Percentiles rank a stretch among this genome's conserved stretches.
phyloP scores from a whole-genome alignment of 345 rosid genomes.

The Populus pruinosa region DNA sequence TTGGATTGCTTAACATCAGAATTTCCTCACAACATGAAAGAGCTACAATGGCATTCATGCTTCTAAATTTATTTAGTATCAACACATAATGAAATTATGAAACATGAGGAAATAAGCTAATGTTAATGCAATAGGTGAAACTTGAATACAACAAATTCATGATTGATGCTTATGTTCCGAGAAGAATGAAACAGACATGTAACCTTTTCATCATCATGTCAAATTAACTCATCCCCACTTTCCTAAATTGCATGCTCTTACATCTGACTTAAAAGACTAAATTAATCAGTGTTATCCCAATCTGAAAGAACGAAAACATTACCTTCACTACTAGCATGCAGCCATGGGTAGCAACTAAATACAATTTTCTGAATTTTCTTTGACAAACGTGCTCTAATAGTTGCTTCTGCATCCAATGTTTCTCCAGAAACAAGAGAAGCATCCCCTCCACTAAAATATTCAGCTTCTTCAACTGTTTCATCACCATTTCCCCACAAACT shows the following conservation, averaged over 20 bases:
- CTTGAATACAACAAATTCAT: not conserved
- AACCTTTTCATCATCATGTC: not conserved
- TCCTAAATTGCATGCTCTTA: not conserved
- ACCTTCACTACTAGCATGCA: constrained; percentile 97
- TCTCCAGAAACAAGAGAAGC: constrained; percentile 46
- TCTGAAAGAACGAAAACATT: constrained; percentile 12
- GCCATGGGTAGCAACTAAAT: constrained; percentile 81
- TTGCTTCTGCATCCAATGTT: constrained; percentile 39
- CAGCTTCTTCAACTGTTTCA: constrained; percentile 54
- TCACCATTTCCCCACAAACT: constrained; percentile 92
- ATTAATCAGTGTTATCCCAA: constrained; percentile 1
- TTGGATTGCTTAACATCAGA: not conserved
- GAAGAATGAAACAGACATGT: not conserved
- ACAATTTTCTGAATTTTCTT: constrained; percentile 68
- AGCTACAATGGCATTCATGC: not conserved
- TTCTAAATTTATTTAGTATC: not conserved
- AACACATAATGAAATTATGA: not conserved
- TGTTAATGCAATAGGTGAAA: not conserved
- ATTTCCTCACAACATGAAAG: not conserved
- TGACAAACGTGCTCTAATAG: constrained; percentile 52
- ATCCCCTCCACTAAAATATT: constrained; percentile 44
- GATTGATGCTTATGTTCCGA: not conserved
- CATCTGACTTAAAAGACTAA: not conserved
- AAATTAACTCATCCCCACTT: not conserved
- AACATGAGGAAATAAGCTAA: not conserved